Evolutionary conservation across 306 rosid genomes (phyloP).

Genomic region (Clitoria ternatea): DNA sequence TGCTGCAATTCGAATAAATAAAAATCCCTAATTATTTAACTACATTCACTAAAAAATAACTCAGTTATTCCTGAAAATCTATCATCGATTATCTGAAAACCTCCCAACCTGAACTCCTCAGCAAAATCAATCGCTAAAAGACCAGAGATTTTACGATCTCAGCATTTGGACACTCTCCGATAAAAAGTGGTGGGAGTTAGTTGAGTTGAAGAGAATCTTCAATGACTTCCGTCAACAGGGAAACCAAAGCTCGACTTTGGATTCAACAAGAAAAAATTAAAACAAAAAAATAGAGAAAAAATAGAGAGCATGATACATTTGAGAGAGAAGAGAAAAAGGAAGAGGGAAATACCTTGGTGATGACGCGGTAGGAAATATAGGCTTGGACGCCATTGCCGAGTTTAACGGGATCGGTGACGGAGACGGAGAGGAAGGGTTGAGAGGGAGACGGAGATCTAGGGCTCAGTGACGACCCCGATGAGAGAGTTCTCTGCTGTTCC

Average conservation of each 20-base stretch:
- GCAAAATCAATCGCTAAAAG: slow-evolving; percentile 10
- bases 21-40: slow-evolving; percentile 6
- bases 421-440: slow-evolving; percentile 76
- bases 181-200: not conserved
- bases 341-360: slow-evolving; percentile 55
- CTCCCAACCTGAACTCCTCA: slow-evolving; percentile 9
- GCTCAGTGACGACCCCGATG: slow-evolving; percentile 76
- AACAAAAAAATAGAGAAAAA: not conserved
- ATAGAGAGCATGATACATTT: too few species aligned
- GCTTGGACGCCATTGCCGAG: slow-evolving; percentile 99
- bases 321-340: not conserved
- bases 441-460: slow-evolving; percentile 95
- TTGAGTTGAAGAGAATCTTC: not conserved
- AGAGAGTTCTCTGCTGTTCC: slow-evolving; percentile 70
- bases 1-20: not conserved
- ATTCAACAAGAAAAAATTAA: not conserved
- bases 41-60: not conserved
- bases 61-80: not conserved
- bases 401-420: slow-evolving; percentile 91
- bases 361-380: slow-evolving; percentile 91
- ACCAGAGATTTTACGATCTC: not conserved
- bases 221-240: not conserved
- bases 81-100: not conserved
- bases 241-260: slow-evolving; percentile 14
- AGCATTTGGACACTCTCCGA: not conserved